Evolutionary conservation across 2,329 filamentous ascomycete genomes (phyloP), one percentile per base, ranked within the genome.

Genomic region (Fusarium sp.): DNA sequence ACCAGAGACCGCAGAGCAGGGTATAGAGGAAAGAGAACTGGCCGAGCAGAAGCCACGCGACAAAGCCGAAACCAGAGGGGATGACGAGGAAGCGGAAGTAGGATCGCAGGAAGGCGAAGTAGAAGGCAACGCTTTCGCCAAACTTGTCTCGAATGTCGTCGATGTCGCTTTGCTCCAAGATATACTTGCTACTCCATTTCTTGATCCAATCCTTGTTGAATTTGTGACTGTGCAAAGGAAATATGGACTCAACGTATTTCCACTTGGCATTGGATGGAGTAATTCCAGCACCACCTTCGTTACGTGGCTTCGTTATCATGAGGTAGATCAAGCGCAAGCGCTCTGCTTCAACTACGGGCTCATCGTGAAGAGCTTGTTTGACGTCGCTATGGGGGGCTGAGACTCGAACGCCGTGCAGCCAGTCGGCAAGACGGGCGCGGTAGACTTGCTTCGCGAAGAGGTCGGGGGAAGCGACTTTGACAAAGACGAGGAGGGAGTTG

Each of bases 81-180:
- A 96, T 92, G n/a, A 93, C 83, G 33, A 98, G 86, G 80, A 97
- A 97, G 66, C 90, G 87, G 80, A 97, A 97, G 83, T 98, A 98
- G 39, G 92, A 92, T 79, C 97, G 94, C 38, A 97, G 88, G 80
- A 98, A 98, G 44, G 95, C 94, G 81, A 98, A 98, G 85, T 98
- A 98, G 82, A 97, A 97, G 41, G 94, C 96, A 66, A 98, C 93
- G 80, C 90, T 92, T 82, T 96, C 92, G 55, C 94, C 94, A 81
- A 95, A 94, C 73, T 91, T 87, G 79, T 94, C 88, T 33, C 93
- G 90, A 71, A 97, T 94, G 52, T 90, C 87, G 78, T 93, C 90
- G n/a, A 97, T 84, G 77, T 94, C 90, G 56, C 87, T 82, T 41
- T 90, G 83, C 61, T 90, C 89, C 31, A 95, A 84, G 48, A 91